Percentiles rank a stretch among this genome's conserved stretches.
phyloP scores from a whole-genome alignment of 352 stramenopile species.

The Lagenidium sp. region DNA sequence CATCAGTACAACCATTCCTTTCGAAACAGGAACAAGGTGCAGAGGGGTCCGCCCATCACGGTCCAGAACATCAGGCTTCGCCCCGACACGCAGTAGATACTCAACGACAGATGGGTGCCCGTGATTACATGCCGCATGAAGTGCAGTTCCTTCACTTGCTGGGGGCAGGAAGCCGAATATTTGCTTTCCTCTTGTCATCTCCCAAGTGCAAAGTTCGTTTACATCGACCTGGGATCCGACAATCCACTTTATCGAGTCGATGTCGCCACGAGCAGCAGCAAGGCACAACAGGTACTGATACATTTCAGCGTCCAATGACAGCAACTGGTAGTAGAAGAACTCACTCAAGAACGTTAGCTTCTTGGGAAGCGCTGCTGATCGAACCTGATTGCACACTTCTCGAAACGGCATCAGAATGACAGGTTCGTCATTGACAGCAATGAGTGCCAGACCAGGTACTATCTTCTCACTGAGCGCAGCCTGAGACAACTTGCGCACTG shows the following conservation, averaged over 20 bases:
- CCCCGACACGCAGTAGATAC: constrained; percentile 40
- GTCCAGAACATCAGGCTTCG: constrained; percentile 52
- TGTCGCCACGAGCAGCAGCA: constrained; percentile 56
- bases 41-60: constrained; percentile 47
- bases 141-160: constrained; percentile 35
- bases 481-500: constrained; percentile 71
- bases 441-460: constrained; percentile 56
- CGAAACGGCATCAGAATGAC: constrained; percentile 72
- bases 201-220: constrained; percentile 63
- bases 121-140: constrained; percentile 54
- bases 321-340: constrained; percentile 80
- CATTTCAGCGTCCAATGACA: constrained; percentile 69
- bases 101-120: constrained; percentile 57
- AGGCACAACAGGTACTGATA: constrained; percentile 73
- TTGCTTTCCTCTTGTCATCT: constrained; percentile 57
- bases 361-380: constrained; percentile 61
- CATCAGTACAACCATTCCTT: constrained; percentile 61
- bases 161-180: constrained; percentile 58
- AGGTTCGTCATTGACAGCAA: constrained; percentile 77
- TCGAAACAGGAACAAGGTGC: constrained; percentile 35
- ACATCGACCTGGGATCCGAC: constrained; percentile 39
- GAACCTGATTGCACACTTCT: constrained; percentile 60
- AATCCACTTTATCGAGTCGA: constrained; percentile 56
- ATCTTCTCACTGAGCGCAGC: constrained; percentile 65
- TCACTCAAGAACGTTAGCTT: constrained; percentile 76